Conservation (phyloP, 2,329 filamentous ascomycete genomes). For the Curvularia sp. region DNA sequence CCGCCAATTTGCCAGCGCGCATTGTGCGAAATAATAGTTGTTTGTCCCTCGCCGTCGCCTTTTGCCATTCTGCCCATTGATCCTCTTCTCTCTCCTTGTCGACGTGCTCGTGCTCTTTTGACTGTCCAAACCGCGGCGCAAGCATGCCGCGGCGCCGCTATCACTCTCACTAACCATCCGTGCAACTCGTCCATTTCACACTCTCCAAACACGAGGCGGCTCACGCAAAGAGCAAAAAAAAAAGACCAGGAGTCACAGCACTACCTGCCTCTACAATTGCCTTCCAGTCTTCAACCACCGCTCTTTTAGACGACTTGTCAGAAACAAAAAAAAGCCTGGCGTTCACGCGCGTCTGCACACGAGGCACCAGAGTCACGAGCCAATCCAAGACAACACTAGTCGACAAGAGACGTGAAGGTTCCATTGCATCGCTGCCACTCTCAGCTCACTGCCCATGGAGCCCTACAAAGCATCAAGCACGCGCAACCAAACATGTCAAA, state of each 20-base stretch:
- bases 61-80: constrained; percentile 14
- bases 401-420: constrained; percentile 15
- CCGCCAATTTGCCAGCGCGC: constrained; percentile 31
- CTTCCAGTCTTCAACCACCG: background rate
- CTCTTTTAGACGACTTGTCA: background rate
- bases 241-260: background rate
- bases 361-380: constrained; percentile 19
- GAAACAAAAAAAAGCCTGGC: background rate
- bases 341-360: constrained; percentile 3
- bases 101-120: background rate
- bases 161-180: constrained; percentile 1
- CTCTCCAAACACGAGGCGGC: background rate
- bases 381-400: constrained; percentile 1
- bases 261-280: constrained; percentile 10
- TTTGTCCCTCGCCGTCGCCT: constrained; percentile 15
- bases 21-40: constrained; percentile 39
- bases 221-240: background rate
- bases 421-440: constrained; percentile 14
- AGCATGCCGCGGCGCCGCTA: constrained; percentile 1
- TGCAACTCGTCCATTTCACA: constrained; percentile 3
- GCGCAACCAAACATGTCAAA: constrained; percentile 8
- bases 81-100: constrained; percentile 10
- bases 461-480: constrained; percentile 10
- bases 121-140: background rate
- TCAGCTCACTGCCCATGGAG: constrained; percentile 9